Base-by-base conservation (phyloP, 2,329 filamentous ascomycete genomes). In the Phyllosticta paracitricarpa region DNA sequence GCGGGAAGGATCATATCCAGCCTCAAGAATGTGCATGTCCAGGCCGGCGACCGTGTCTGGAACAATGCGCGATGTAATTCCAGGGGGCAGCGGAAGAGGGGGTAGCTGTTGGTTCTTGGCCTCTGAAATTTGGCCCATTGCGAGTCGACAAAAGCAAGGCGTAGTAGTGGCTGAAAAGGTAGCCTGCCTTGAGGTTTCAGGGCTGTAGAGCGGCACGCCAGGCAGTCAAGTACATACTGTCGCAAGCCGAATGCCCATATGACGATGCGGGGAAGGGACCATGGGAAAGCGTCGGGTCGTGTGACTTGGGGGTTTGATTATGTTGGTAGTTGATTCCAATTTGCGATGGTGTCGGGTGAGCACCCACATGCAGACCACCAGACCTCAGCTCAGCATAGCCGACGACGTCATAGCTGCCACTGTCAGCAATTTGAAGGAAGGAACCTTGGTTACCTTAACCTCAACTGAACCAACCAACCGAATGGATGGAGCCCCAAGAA, bases 1-100 rank as follows among this genome's bases (percentile, higher is more conserved):
- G 14, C 67, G 70, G 14, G 68, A 61, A 2, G 74, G 70, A 26
- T 72, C 69, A 40, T 75, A 69, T 52, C 83, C 82, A 17, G 84
- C 77, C 65, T 81, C 79, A 19, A 88, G 76, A 40, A 84, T 70
- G 71, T 89, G 86, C 71, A 84, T 85, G 24, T 77, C 83, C 22
- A 89, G 78, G 57, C 81, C 81, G 65, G 79, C 81, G 52, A 77
- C 71, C 4, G 73, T 74, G 54, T 83, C 84, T 67, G 82, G 76
- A 65, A 88, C 69, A 64, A 82, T 82, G 65, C 81, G 79, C 61
- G 84, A 81, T 17, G 74, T 76, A 57, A 89, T 75, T 26, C 79
- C 80, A 19, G 73, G 40, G 1, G 84, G 83, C 2, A 89, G 76
- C n/a, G 79, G 78, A 33, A 84, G 71, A 26, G 81, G 78, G 51